phyloP scores from a whole-genome alignment of 768 basidiomycete genomes.

The Leccinellum luteum region DNA sequence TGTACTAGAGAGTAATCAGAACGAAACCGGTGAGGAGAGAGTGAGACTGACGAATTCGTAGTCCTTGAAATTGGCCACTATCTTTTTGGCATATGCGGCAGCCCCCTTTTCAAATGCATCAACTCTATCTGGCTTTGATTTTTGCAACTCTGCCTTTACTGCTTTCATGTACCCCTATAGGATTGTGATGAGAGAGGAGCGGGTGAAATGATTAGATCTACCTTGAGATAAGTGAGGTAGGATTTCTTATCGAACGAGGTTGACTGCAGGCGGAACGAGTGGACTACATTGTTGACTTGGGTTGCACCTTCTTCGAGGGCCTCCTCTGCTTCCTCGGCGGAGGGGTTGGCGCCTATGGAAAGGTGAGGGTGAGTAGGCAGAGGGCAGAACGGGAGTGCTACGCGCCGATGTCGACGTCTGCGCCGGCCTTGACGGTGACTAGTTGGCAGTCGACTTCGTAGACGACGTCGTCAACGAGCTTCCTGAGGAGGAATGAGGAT shows the following conservation, averaged over 20 bases:
- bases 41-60: slow-evolving; percentile 76
- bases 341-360: slow-evolving; percentile 82
- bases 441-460: slow-evolving; percentile 83
- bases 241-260: slow-evolving; percentile 89
- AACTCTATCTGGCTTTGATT: slow-evolving; percentile 58
- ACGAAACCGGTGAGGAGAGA: no score
- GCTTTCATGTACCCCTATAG: slow-evolving; percentile 89
- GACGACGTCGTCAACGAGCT: slow-evolving; percentile 71
- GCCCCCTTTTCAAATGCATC: slow-evolving; percentile 82
- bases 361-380: slow-evolving; percentile 17
- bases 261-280: slow-evolving; percentile 85
- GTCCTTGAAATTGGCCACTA: slow-evolving; percentile 87
- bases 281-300: slow-evolving; percentile 84
- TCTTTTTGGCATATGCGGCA: slow-evolving; percentile 75
- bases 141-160: slow-evolving; percentile 64
- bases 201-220: neutral
- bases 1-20: slow-evolving; percentile 46
- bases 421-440: slow-evolving; percentile 69
- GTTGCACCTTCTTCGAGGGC: slow-evolving; percentile 72
- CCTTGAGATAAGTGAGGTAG: slow-evolving; percentile 84
- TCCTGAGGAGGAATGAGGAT: slow-evolving; percentile 45
- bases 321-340: slow-evolving; percentile 83
- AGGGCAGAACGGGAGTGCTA: neutral
- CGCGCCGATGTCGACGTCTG: slow-evolving; percentile 86
- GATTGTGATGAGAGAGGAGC: neutral